Evolutionary conservation across 2,329 filamentous ascomycete genomes (phyloP).

Genomic region (Phyllosticta paracitricarpa): DNA sequence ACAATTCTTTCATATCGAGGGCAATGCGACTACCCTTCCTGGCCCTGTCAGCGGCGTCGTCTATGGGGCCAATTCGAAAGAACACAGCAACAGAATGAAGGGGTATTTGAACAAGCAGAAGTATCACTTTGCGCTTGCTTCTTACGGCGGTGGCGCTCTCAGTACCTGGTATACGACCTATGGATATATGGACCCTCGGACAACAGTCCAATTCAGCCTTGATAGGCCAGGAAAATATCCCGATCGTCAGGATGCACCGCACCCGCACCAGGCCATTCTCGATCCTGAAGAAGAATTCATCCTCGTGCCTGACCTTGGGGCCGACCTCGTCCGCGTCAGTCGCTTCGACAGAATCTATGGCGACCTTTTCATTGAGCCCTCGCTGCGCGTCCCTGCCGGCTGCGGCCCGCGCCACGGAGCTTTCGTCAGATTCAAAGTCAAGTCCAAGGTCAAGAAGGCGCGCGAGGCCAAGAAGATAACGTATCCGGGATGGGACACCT

Average conservation of each 20-base stretch:
- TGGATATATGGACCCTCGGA: conserved; percentile 13
- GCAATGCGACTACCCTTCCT: conserved; percentile 30
- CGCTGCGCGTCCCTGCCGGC: conserved; percentile 39
- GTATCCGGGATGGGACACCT: conserved; percentile 16
- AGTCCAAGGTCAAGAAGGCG: conserved; percentile 12
- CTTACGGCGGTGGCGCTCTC: conserved; percentile 32
- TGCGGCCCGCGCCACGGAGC: conserved; percentile 55
- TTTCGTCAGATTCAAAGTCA: conserved; percentile 36
- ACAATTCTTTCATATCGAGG: background rate
- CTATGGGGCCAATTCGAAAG: conserved; percentile 22
- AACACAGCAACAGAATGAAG: conserved; percentile 16
- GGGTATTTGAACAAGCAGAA: too few species aligned
- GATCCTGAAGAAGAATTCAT: conserved; percentile 57
- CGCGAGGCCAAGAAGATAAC: background rate
- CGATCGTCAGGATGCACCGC: conserved; percentile 46
- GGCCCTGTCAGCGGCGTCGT: conserved; percentile 33
- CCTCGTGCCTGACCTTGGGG: conserved; percentile 56
- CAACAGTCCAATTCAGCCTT: conserved; percentile 35
- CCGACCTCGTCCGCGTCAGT: conserved; percentile 53
- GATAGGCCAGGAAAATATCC: conserved; percentile 27
- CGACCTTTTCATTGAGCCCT: conserved; percentile 29
- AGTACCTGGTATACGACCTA: conserved; percentile 20
- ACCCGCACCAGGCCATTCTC: conserved; percentile 55
- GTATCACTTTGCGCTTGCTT: conserved; percentile 30
- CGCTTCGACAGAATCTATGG: conserved; percentile 38